phyloP scores from a whole-genome alignment of 2,329 filamentous ascomycete genomes.

The Talaromyces sp. region DNA sequence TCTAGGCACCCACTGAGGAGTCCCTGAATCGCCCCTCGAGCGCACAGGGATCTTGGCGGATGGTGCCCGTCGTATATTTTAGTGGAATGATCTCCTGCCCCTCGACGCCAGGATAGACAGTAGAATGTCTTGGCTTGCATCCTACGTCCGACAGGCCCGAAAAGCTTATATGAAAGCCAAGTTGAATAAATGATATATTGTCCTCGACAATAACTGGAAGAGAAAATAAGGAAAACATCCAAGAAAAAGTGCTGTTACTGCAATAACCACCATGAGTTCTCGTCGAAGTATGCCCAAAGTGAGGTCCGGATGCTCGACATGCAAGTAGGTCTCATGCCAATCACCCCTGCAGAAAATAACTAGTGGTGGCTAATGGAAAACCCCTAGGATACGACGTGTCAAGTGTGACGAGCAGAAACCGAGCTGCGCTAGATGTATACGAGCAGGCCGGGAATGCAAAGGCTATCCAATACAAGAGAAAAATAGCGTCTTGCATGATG shows the following conservation, averaged over 20 bases:
- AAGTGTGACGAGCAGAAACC: slow-evolving; percentile 24
- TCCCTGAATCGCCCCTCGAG: background rate
- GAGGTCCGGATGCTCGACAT: background rate
- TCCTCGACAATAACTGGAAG: background rate
- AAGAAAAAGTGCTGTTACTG: background rate
- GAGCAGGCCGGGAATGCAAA: slow-evolving; percentile 18
- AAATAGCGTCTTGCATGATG: background rate
- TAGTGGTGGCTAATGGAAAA: background rate
- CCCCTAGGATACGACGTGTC: slow-evolving; percentile 15
- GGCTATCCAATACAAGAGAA: slow-evolving; percentile 12
- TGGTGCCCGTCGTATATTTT: background rate
- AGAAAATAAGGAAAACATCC: background rate
- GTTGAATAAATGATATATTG: background rate
- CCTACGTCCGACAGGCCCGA: background rate
- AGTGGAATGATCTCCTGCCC: background rate
- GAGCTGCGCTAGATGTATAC: slow-evolving; percentile 17
- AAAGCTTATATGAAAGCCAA: background rate
- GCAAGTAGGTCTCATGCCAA: background rate
- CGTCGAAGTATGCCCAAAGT: background rate
- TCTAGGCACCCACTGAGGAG: background rate
- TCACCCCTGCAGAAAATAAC: background rate
- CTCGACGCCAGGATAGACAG: background rate
- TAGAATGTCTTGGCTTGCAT: background rate
- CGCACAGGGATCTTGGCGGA: background rate
- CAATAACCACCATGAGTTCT: background rate